Conservation (phyloP, 1,139 yeast species). For the Blastobotrys serpentis region DNA sequence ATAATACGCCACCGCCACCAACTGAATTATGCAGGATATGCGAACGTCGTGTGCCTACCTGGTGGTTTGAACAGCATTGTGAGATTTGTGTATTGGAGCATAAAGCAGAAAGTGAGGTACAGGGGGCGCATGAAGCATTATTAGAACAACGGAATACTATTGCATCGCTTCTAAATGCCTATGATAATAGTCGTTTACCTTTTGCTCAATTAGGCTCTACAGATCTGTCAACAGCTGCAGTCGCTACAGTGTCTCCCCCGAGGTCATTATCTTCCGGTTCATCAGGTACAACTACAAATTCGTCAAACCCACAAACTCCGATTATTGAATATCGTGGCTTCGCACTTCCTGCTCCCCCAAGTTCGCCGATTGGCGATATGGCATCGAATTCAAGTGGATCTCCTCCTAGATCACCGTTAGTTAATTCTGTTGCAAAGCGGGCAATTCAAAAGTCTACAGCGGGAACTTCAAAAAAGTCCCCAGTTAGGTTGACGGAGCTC, state of each 20-base stretch:
- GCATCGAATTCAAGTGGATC: slow-evolving; percentile 14
- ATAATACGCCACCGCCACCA: slow-evolving; percentile 70
- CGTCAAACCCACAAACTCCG: slow-evolving; percentile 18
- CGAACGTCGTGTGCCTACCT: slow-evolving; percentile 86
- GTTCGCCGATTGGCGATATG: neutral
- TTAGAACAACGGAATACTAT: slow-evolving; percentile 68
- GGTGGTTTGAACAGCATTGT: slow-evolving; percentile 95
- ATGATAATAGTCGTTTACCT: slow-evolving; percentile 17
- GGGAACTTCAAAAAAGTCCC: slow-evolving; percentile 42
- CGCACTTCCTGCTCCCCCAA: slow-evolving; percentile 45
- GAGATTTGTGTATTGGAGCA: slow-evolving; percentile 87
- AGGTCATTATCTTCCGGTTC: slow-evolving; percentile 20
- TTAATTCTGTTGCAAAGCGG: slow-evolving; percentile 16
- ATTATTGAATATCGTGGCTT: slow-evolving; percentile 59
- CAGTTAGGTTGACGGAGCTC: slow-evolving; percentile 64
- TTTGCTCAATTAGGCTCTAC: neutral
- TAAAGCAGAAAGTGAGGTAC: slow-evolving; percentile 76
- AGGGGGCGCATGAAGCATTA: slow-evolving; percentile 70
- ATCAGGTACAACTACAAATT: slow-evolving; percentile 14
- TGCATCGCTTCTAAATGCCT: slow-evolving; percentile 30
- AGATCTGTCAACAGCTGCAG: slow-evolving; percentile 2
- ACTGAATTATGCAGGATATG: slow-evolving; percentile 86
- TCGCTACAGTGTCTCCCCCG: slow-evolving; percentile 18
- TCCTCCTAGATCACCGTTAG: slow-evolving; percentile 26
- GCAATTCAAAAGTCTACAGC: slow-evolving; percentile 11